Base-by-base conservation (phyloP, 177 flowering plant species). In the Vitis hybrid region DNA sequence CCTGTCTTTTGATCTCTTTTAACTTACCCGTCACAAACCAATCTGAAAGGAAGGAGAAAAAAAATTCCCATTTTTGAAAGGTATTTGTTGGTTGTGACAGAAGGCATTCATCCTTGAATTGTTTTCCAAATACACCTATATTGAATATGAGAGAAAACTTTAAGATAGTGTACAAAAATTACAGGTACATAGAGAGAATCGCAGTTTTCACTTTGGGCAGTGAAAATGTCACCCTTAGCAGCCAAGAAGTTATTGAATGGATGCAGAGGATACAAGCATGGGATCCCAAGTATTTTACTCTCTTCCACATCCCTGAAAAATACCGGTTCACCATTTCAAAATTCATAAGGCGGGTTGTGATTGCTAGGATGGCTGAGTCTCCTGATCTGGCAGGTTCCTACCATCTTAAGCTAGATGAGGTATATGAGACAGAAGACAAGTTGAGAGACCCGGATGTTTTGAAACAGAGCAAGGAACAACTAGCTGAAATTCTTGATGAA, bases 351-450 rank as follows among this genome's bases (percentile, higher is more conserved):
- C 82, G 86, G 58, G 93, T 94, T 3, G 76, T 88, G 52, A 92
- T 94, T 63, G 92, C 98, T 59, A 80, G 97, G 59, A 92, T 94
- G 98, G 91, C 95, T 0, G 90, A 92, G 62, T 84, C 85, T 53
- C 95, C 97, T 22, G 93, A 88, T 65, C 77, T 94, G 1, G 98
- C 97, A 6, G 85, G 86, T 70, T 79, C 86, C 15, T 94, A 94
- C 84, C 98, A 92, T 70, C 55, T 78, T 1, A 91, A 88, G 79
- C 87, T 94, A 18, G 85, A 68, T 75, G 88, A 86, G 9, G 90
- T 85, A 14, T 92, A 94, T 51, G 89, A 89, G n/a, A 86, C 85
- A 7, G 97, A 90, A 65, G 97, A 90, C 52, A 87, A 85, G 72
- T 76, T 92, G 75, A 87, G 75, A 75, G 75, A 89, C 71, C 76